Evolutionary conservation across 2,329 filamentous ascomycete species (phyloP), one percentile per base, ranked within the genome.

Genomic region (Myrmaecium sp.): DNA sequence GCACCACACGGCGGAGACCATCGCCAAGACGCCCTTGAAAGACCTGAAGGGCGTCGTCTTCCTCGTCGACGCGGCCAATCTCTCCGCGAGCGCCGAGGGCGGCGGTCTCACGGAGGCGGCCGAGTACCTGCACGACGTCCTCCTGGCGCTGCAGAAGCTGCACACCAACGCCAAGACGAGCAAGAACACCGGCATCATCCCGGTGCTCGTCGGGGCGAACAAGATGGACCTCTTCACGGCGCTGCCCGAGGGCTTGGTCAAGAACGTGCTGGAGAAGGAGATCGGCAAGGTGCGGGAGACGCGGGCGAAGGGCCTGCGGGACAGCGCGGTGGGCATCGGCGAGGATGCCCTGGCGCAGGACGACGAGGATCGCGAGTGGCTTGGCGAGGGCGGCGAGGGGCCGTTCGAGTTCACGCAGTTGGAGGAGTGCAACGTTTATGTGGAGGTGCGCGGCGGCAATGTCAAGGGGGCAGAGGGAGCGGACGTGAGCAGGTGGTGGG

Each of bases 221-320:
- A 98, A 98, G 63, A 67, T 83, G 46, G 89, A 98, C 49, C 63
- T 98, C 1, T 98, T 98, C 49, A 94, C 89, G 0, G 82, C 86
- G 5, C 57, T 94, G 27, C 89, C 89, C 0, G 69, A 79, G 0
- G 64, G 67, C 5, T 60, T 91, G 17, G 79, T 94, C 32, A 75
- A 69, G 50, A 63, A 64, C 28, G 69, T 67, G 36, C 60, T 98
- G 9, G 84, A 95, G 55, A 60, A 64, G 8, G 86, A 94, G 49
- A 70, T 95, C 33, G 70, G 74, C 14, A 69, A 76, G 26, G 76
- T 95, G 27, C 69, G 86, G 25, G 61, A 64, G 30, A 79, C 78
- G 21, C 73, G 72, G 46, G 45, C 74, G 40, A 86, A 79, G 54
- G 83, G 82, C 1, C 52, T 98, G 31, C 51, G 91, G 43, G 80